These are phyloP conservation scores for Leccinum subrobustum DNA, from an alignment of 1,284 basidiomycete species.

Conservation along the genomic window DNA sequence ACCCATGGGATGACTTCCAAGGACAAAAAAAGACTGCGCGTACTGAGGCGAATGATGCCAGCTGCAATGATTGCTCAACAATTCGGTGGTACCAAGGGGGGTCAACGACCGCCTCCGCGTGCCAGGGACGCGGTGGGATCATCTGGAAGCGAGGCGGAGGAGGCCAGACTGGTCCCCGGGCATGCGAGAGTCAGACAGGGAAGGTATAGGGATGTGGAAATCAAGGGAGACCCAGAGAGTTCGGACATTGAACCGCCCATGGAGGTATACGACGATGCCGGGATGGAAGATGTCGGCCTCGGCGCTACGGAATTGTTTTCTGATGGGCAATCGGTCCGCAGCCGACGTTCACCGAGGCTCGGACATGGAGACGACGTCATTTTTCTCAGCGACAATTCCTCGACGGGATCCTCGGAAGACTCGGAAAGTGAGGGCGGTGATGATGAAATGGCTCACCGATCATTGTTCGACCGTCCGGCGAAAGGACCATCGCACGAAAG, in stretches of 20 bases:
- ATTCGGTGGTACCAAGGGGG: conserved; percentile 18
- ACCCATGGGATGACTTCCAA: conserved; percentile 23
- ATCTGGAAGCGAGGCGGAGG: conserved; percentile 35
- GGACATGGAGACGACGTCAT: conserved; percentile 19
- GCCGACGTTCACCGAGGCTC: conserved; percentile 2
- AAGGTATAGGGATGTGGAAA: conserved; percentile 29
- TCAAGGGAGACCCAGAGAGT: conserved; percentile 52
- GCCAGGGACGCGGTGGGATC: conserved; percentile 13
- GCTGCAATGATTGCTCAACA: conserved; percentile 39
- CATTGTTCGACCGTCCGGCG: conserved; percentile 29
- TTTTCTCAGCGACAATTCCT: conserved; percentile 27
- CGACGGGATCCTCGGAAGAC: conserved; percentile 27
- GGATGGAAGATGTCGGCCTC: not conserved
- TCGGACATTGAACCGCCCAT: conserved; percentile 35
- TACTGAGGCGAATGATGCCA: conserved; percentile 45
- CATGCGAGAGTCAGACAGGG: conserved; percentile 41
- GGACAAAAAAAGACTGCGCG: conserved; percentile 35
- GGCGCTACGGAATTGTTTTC: conserved; percentile 9
- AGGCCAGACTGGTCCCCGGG: conserved; percentile 42
- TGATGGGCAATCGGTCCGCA: conserved; percentile 16
- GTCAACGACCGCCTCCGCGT: conserved; percentile 10
- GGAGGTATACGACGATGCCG: not conserved
- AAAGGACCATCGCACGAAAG: conserved; percentile 35
- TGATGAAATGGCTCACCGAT: conserved; percentile 31
- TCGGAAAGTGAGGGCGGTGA: conserved; percentile 26